Evolutionary conservation across 1,284 basidiomycete genomes (phyloP).

Genomic region (Amylostereum areolatum): DNA sequence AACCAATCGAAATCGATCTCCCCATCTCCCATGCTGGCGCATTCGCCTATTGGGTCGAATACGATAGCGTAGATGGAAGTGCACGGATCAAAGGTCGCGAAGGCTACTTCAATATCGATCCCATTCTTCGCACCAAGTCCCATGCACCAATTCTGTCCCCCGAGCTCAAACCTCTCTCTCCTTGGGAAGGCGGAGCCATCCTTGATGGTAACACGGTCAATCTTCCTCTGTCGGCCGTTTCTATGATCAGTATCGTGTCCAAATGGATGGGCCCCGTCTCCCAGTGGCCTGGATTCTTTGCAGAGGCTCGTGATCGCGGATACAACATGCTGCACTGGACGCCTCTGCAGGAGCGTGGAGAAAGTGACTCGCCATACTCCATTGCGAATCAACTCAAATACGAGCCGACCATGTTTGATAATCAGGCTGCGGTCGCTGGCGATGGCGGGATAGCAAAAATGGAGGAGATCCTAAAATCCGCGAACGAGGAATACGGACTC

Average conservation of each 20-base stretch:
- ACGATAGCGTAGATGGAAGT: conserved; percentile 57
- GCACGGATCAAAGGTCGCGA: conserved; percentile 72
- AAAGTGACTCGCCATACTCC: conserved; percentile 87
- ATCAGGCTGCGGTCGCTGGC: conserved; percentile 31
- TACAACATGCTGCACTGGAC: conserved; percentile 98
- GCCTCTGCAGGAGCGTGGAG: conserved; percentile 85
- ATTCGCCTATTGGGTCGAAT: conserved; percentile 91
- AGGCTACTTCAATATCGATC: conserved; percentile 95
- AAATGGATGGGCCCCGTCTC: conserved; percentile 92
- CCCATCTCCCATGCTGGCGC: conserved; percentile 94
- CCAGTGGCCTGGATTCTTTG: conserved; percentile 75
- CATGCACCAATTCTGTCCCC: conserved; percentile 68
- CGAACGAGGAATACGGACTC: conserved; percentile 81
- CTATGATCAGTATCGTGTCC: conserved; percentile 84
- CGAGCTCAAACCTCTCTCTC: conserved; percentile 46
- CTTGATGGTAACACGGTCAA: conserved; percentile 47
- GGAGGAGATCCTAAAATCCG: conserved; percentile 58
- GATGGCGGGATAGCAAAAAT: conserved; percentile 54
- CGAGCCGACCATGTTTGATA: conserved; percentile 66
- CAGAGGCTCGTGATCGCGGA: conserved; percentile 79
- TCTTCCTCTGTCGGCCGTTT: conserved; percentile 79
- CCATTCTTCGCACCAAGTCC: conserved; percentile 69
- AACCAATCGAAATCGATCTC: conserved; percentile 87
- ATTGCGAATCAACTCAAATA: conserved; percentile 83
- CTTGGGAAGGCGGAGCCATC: conserved; percentile 39